Evolutionary conservation across 345 rosid genomes (phyloP), one percentile per base, ranked within the genome.

Genomic region (Boechera retrofracta): DNA sequence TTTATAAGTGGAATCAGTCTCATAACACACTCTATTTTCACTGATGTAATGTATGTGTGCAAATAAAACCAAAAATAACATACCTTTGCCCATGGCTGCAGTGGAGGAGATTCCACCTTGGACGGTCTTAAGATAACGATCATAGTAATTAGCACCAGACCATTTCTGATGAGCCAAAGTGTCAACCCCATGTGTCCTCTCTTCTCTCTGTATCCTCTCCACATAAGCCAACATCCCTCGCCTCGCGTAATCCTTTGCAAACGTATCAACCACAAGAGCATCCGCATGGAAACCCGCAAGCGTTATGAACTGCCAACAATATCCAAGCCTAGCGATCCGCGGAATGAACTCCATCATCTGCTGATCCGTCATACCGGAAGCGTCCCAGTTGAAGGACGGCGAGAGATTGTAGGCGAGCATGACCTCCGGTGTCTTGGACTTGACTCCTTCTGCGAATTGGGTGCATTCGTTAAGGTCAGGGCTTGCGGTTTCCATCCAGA

Each of bases 21-120:
- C 44, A 32, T 13, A 8, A 29, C 13, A 52, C 39, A 12, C 3
- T 49, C 21, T 36, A 64, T 2, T 54, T 32, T 31, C 9, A 13
- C 35, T 45, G 1, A 10, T 16, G 16, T 16, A 16, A 32, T 29
- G 16, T 16, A 3, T 57, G 28, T 58, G 52, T 4, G 33, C 13
- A 33, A 73, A 42, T 21, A 21, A 15, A 31, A 45, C 7, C 51
- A 41, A 61, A 60, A 4, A 36, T 56, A 35, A 62, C 16, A 81
- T 87, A 81, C 98, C 99, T 89, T 91, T 93, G 77, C 93, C 97
- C 99, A 96, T 93, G 28, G 98, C 99, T 49, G 98, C 95, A 54
- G 97, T 93, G 71, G 99, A 93, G 51, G 98, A 88, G 38, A 93
- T 91, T 59, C 99, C 99, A 69, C 99, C 97, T 81, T 93, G 97